Evolutionary conservation across 495 filamentous ascomycete genomes (phyloP).

Genomic region (Penicillium odoratum): DNA sequence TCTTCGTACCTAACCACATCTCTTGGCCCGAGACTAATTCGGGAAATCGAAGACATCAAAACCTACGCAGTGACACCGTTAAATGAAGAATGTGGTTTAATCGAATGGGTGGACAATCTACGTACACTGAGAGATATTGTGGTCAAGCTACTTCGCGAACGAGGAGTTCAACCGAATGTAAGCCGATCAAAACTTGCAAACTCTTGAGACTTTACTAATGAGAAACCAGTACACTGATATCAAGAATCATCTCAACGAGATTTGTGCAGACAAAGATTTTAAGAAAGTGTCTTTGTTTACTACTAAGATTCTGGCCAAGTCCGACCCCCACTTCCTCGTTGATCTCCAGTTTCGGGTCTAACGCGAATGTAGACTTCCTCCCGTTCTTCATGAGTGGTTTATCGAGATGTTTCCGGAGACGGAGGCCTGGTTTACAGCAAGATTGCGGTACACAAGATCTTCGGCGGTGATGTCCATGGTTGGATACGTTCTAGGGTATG

Average conservation of each 20-base stretch:
- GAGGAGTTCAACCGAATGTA: conserved; percentile 59
- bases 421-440: conserved; percentile 84
- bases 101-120: conserved; percentile 98
- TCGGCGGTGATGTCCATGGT: conserved; percentile 98
- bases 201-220: conserved; percentile 6
- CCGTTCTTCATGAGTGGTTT: conserved; percentile 93
- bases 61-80: conserved; percentile 95
- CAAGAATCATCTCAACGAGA: conserved; percentile 56
- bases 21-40: neutral
- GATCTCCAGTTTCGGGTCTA: neutral
- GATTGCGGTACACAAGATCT: conserved; percentile 88
- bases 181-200: conserved; percentile 8
- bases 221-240: conserved; percentile 57
- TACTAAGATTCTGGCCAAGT: conserved; percentile 58
- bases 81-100: conserved; percentile 96
- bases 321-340: conserved; percentile 8
- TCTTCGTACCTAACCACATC: neutral
- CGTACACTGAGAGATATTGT: conserved; percentile 93
- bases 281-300: conserved; percentile 66
- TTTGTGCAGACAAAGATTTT: conserved; percentile 41
- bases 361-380: conserved; percentile 58
- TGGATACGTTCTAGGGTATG: conserved; percentile 81
- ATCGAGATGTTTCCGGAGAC: conserved; percentile 91
- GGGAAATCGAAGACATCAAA: conserved; percentile 64
- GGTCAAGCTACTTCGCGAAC: conserved; percentile 70